Conservation (phyloP, 495 filamentous ascomycete genomes). For the Penicillium macrosclerotiorum region DNA sequence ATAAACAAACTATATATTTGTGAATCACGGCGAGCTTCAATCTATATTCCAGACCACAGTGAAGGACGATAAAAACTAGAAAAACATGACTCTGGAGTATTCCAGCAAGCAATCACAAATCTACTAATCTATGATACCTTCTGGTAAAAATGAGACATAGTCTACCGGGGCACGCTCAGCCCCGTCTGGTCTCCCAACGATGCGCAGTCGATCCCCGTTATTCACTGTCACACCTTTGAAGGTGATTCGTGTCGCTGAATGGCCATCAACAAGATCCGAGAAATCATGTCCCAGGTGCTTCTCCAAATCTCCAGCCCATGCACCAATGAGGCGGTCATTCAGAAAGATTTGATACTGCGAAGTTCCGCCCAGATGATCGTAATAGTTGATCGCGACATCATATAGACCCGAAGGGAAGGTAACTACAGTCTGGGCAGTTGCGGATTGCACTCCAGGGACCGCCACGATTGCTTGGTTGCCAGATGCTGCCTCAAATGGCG, state of each 20-base stretch:
- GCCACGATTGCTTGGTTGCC: slow-evolving; percentile 43
- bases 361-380: slow-evolving; percentile 33
- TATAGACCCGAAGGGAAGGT: slow-evolving; percentile 48
- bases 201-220: neutral
- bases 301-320: neutral
- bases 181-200: neutral
- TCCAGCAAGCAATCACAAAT: neutral
- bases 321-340: neutral
- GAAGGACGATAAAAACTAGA: neutral
- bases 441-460: slow-evolving; percentile 34
- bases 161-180: neutral
- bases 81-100: neutral
- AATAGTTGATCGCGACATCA: slow-evolving; percentile 62
- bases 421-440: slow-evolving; percentile 44
- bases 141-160: neutral
- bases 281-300: neutral
- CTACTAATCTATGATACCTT: neutral
- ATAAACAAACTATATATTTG: neutral
- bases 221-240: neutral
- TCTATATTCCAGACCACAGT: neutral
- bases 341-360: neutral
- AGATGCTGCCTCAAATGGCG: slow-evolving; percentile 53
- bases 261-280: neutral
- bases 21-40: neutral
- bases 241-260: neutral